Conservation (phyloP, 108 stramenopile species). For the Licmophora abbreviata region DNA sequence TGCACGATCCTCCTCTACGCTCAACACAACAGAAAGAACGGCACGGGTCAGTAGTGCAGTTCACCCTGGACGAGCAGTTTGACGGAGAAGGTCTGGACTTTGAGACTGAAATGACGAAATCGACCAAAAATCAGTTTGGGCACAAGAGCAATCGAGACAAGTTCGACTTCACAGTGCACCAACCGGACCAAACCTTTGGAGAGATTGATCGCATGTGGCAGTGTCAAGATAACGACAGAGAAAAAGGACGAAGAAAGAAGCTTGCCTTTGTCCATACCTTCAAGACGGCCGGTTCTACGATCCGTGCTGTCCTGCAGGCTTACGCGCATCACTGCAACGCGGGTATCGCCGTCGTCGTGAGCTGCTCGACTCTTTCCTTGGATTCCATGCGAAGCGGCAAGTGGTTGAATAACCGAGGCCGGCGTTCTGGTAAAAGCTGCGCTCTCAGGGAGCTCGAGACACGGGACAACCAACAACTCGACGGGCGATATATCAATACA, state of each 20-base stretch:
- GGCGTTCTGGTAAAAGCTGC: slow-evolving; percentile 11
- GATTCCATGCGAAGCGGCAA: too few species aligned
- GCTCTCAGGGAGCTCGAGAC: slow-evolving; percentile 9
- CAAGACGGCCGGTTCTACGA: slow-evolving; percentile 52
- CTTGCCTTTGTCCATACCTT: slow-evolving; percentile 48
- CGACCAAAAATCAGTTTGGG: too few species aligned
- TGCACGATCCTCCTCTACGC: too few species aligned
- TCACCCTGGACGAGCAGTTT: too few species aligned
- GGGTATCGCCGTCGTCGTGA: slow-evolving; percentile 13
- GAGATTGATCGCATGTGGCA: background rate
- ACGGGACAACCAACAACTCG: slow-evolving; percentile 5
- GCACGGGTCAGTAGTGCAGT: too few species aligned
- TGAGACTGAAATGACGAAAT: too few species aligned
- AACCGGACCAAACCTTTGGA: background rate
- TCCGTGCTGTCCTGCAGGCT: slow-evolving; percentile 26
- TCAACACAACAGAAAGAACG: too few species aligned
- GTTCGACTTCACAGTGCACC: too few species aligned
- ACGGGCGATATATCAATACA: background rate
- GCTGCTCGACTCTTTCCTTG: slow-evolving; percentile 6
- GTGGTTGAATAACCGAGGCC: slow-evolving; percentile 2
- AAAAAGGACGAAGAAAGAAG: too few species aligned
- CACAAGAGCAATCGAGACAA: too few species aligned
- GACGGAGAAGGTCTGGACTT: too few species aligned
- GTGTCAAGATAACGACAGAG: background rate
- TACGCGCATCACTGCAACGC: slow-evolving; percentile 29